Evolutionary conservation across 768 basidiomycete genomes (phyloP), one percentile per base, ranked within the genome.

Genomic region (Pleurotus cornucopiae): DNA sequence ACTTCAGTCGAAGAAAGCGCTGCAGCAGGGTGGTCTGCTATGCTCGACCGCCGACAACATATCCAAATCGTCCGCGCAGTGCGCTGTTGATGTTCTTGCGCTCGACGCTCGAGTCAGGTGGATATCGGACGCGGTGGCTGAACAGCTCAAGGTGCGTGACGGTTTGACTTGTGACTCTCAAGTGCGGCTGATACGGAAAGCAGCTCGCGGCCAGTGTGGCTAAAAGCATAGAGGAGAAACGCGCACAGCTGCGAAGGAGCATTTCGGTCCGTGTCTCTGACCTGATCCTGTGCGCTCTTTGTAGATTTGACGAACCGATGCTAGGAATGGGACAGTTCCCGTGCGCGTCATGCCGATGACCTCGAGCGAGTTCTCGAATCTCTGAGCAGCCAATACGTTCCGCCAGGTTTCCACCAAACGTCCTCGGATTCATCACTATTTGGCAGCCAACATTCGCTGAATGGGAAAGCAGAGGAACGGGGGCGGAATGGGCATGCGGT

Each of bases 61-160:
- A 18, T 82, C 88, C n/a, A 81, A 81, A 60, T 71, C 77, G 43
- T 89, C 91, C 2, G 81, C 88, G 0, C 81, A 84, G 59, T 75
- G 76, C 39, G 81, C 84, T 0, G 73, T 90, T 11, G 88, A 91
- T 63, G 81, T 91, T 3, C 77, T 93, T 5, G 86, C 85, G 0
- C 75, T 91, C 16, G 89, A 91, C 64, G 89, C 91, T 26, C 89
- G 86, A 69, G 84, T 91, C 6, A 77, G 80, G 52, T 94, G 89
- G 91, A 76, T 89, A 52, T 81, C 79, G 26, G 81, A 86, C 26
- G 88, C 86, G 13, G 83, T 91, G 20, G 66, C 83, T 13, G 87
- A 91, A 60, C 91, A 92, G 64, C 76, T 93, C 46, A 84, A 84
- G 77, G 91, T 88, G 57, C 40, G 74, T 57, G 40, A 12, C 7